Base-by-base conservation (phyloP, 225 moss, liverwort and hornwort genomes). In the Polytrichum formosum region DNA sequence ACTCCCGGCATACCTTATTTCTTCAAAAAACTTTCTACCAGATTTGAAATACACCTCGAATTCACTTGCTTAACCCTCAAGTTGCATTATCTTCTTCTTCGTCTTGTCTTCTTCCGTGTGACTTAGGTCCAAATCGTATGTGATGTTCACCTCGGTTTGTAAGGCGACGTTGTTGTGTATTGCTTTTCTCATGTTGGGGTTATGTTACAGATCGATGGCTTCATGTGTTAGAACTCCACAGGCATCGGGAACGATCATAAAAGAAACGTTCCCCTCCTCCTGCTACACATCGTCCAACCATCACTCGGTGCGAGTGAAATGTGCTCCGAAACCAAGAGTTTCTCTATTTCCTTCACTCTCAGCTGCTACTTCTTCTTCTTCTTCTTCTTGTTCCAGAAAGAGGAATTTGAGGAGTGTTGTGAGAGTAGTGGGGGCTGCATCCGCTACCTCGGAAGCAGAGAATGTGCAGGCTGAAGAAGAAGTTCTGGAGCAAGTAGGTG, bases 381-480 rank as follows among this genome's bases (percentile, higher is more conserved):
- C 64, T 8, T 28, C 28, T 6, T 5, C 26, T 2, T 26, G 29
- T 19, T 28, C 16, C 18, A 18, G 65, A 29, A 33, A 20, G 2
- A 17, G 16, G 31, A 65, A 5, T 20, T 20, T 23, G 21, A 59
- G 58, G 58, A 65, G 18, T 18, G 65, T 29, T 28, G 7, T 20
- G 18, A 65, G 28, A 33, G 77, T 73, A 5, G 58, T 73, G 5
- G 73, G 37, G 37, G 37, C 68, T 20, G 54, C 69, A 5, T 79
- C 79, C 5, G 58, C 63, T 18, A 66, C 74, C 1, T 58, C 79
- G 1, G 53, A 30, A 17, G 29, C 20, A 13, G 79, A 78, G 23
- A 64, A 46, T 55, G 60, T 67, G 10, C 76, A 62, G 5, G 73
- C 59, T 0, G 46, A 56, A 2, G 55, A 65, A 17, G 71, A 68